Conservation (phyloP, 2,329 filamentous ascomycete species). For the Neofusicoccum parvum region DNA sequence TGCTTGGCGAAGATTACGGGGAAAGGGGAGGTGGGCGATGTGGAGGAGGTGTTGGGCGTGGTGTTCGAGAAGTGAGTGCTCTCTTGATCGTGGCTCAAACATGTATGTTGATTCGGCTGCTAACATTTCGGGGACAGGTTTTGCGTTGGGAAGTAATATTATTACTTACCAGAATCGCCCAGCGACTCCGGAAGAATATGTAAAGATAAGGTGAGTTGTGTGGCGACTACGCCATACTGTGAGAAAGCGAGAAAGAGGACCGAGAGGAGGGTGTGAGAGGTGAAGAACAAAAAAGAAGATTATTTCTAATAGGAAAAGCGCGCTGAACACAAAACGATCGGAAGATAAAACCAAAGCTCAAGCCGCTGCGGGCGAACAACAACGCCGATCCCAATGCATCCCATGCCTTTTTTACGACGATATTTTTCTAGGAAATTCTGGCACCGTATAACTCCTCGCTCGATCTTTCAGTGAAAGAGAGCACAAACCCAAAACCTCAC, state of each 20-base stretch:
- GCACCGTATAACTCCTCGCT: background rate
- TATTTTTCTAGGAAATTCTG: background rate
- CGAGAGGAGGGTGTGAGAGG: background rate
- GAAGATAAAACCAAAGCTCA: background rate
- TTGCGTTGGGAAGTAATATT: constrained; percentile 43
- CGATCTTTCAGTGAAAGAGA: background rate
- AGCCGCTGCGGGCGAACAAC: background rate
- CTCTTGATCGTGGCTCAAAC: background rate
- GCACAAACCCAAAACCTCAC: background rate
- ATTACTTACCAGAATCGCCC: background rate
- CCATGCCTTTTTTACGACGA: background rate
- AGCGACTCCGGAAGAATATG: background rate
- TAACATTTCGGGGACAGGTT: constrained; percentile 28
- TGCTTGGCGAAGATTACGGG: constrained; percentile 87
- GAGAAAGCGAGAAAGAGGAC: background rate
- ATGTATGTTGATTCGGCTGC: background rate
- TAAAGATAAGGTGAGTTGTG: background rate
- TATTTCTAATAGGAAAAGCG: background rate
- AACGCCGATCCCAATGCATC: background rate
- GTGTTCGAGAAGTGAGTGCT: constrained; percentile 90
- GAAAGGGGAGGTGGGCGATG: constrained; percentile 79
- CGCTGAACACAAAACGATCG: background rate
- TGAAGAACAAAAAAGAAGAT: background rate
- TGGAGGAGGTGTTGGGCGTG: constrained; percentile 93
- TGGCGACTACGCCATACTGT: background rate